Conservation (phyloP, 2,329 filamentous ascomycete genomes). For the Sporothrix protearum region DNA sequence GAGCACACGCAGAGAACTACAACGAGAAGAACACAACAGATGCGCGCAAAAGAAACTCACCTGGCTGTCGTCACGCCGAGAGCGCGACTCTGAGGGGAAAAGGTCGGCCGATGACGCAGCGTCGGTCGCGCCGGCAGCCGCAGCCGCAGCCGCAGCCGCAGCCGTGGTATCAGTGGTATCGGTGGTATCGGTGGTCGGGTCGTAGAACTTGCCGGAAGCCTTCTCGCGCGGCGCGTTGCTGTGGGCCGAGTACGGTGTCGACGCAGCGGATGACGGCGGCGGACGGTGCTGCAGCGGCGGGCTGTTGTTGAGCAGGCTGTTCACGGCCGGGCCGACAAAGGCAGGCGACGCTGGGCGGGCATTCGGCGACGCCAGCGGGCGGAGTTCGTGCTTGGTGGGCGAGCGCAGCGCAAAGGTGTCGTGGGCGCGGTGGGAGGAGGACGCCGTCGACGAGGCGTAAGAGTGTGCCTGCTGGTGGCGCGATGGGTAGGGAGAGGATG, state of each 20-base stretch:
- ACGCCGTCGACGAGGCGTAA: slow-evolving; percentile 10
- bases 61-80: slow-evolving; percentile 45
- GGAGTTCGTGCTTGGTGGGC: slow-evolving; percentile 45
- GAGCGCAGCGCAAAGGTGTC: slow-evolving; percentile 49
- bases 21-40: slow-evolving; percentile 14
- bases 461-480: slow-evolving; percentile 21
- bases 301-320: slow-evolving; percentile 31
- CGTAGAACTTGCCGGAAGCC: slow-evolving; percentile 47
- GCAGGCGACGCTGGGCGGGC: slow-evolving; percentile 32
- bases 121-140: slow-evolving; percentile 37
- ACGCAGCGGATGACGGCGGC: slow-evolving; percentile 19
- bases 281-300: slow-evolving; percentile 29
- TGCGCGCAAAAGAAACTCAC: slow-evolving; percentile 30
- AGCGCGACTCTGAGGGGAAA: slow-evolving; percentile 43
- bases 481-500: slow-evolving; percentile 4
- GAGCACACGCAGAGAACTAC: not conserved
- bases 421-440: slow-evolving; percentile 30
- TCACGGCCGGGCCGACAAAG: slow-evolving; percentile 28
- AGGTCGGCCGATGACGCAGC: slow-evolving; percentile 37
- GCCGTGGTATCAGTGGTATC: slow-evolving; percentile 49
- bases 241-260: slow-evolving; percentile 6
- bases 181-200: slow-evolving; percentile 52
- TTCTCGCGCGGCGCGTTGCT: slow-evolving; percentile 15
- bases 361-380: slow-evolving; percentile 19
- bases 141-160: slow-evolving; percentile 40